phyloP scores from a whole-genome alignment of 305 asterid genomes.

The Fraxinus paxiana region DNA sequence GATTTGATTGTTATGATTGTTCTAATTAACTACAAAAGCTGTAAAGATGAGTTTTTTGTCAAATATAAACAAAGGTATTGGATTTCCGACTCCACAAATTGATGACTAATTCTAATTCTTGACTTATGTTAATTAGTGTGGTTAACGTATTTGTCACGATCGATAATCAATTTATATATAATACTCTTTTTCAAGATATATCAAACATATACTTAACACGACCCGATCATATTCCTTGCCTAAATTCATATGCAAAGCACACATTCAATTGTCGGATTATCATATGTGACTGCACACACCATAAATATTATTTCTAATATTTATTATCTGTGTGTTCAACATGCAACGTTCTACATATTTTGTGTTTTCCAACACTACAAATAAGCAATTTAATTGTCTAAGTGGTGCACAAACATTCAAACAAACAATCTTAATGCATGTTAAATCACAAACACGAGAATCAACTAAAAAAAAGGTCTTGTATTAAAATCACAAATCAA shows the following conservation, averaged over 20 bases:
- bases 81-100: neutral
- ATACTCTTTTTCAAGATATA: neutral
- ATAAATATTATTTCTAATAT: no score
- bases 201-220: neutral
- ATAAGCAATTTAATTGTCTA: neutral
- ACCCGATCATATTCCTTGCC: neutral
- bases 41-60: neutral
- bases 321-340: neutral
- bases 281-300: neutral
- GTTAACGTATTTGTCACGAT: neutral
- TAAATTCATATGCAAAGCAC: neutral
- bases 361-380: neutral
- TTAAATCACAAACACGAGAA: neutral
- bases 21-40: neutral
- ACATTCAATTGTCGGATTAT: neutral
- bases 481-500: no score
- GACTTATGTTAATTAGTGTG: neutral
- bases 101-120: neutral
- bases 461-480: neutral
- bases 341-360: neutral
- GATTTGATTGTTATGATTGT: neutral
- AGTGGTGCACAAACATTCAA: neutral
- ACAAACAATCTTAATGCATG: neutral
- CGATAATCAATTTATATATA: neutral
- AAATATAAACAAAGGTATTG: neutral